Evolutionary conservation across 1,284 basidiomycete genomes (phyloP), one percentile per base, ranked within the genome.

Genomic region (Porphyrellus sp.): DNA sequence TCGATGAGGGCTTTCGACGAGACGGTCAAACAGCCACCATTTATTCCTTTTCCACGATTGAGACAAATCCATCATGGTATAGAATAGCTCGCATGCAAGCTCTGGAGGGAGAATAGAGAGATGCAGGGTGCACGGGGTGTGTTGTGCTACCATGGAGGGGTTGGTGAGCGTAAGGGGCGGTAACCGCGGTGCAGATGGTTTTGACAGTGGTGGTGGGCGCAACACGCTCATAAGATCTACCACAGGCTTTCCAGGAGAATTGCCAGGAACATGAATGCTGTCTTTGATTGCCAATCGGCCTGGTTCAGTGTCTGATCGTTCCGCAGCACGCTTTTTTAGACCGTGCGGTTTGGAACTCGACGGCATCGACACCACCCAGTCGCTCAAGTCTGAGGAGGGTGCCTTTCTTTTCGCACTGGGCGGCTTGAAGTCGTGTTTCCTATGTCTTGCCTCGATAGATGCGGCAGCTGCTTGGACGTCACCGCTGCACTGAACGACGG

Each of bases 1-100:
- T n/a, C 82, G 77, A 70, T 93, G 91, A 2, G 91, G 89, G 55
- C 86, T 89, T 70, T 91, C 87, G 2, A 93, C 91, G 23, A 90
- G 58, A 18, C 85, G 77, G 61, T 92, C 89, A 65, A 89, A 86
- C 11, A 93, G 74, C 82, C 83, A 91, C 91, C 90, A 93, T 62
- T 84, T 87, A 59, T 90, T 91, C 39, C 81, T 73, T 49, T 79
- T 72, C 91, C 91, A 92, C 8, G 69, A 64, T 45, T 69, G 73
- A 23, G 87, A 83, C n/a, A 75, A 71, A 46, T 81, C 75, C 9
- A 84, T 52, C 85, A 90, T 85, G 0, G 75, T 75, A 58, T 89
- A 82, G 64, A 88, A 91, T 24, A 91, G 70, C 44, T 75, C 74
- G 60, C 80, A 87, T 0, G 89, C 88, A 13, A 91, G 76, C 45